Evolutionary conservation across 768 basidiomycete species (phyloP).

Genomic region (Kwoniella sp.): DNA sequence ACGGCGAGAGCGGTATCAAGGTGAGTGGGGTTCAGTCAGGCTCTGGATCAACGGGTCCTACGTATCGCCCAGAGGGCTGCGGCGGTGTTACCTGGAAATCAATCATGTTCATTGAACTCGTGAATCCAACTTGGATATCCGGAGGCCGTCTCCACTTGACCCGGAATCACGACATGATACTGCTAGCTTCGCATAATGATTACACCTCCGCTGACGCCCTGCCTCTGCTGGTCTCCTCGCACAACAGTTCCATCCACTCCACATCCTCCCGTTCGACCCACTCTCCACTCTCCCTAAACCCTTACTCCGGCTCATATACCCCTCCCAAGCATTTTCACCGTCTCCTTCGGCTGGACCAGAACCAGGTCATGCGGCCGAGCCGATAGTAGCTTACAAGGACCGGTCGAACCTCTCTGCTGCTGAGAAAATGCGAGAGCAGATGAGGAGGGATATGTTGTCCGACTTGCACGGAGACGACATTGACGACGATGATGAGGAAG

Average conservation of each 20-base stretch:
- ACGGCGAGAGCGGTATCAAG: slow-evolving; percentile 43
- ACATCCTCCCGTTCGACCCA: slow-evolving; percentile 46
- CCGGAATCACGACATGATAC: no score
- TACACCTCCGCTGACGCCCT: no score
- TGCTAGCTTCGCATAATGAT: no score
- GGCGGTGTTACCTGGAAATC: no score
- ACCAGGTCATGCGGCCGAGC: not conserved
- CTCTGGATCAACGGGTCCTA: no score
- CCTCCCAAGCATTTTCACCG: slow-evolving; percentile 37
- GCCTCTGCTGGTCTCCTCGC: no score
- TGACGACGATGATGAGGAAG: slow-evolving; percentile 30
- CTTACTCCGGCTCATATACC: slow-evolving; percentile 45
- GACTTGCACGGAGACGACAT: slow-evolving; percentile 20
- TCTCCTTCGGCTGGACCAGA: slow-evolving; percentile 27
- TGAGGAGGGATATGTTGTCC: slow-evolving; percentile 50
- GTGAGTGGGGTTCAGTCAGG: no score
- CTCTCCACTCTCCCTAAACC: slow-evolving; percentile 45
- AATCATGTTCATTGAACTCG: slow-evolving; percentile 1
- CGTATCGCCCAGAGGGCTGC: no score
- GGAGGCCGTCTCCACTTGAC: no score
- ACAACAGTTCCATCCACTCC: slow-evolving; percentile 55
- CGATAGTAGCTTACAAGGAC: slow-evolving; percentile 18
- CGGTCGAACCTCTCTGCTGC: slow-evolving; percentile 41
- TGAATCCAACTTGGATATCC: no score
- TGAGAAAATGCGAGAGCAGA: slow-evolving; percentile 48